phyloP scores from a whole-genome alignment of 495 filamentous ascomycete species.

The Aspergillus cristatus region DNA sequence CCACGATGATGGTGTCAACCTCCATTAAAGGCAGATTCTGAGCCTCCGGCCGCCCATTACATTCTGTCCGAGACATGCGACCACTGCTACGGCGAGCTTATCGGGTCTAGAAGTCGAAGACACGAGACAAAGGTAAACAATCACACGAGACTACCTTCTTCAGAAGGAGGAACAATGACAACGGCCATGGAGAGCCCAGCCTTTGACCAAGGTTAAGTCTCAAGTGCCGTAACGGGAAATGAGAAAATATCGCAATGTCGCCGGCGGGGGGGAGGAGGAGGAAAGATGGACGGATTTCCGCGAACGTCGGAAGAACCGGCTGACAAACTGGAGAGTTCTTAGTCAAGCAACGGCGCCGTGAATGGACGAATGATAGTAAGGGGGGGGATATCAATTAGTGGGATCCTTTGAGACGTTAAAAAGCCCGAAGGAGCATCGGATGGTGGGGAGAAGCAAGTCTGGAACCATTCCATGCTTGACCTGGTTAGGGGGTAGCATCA shows the following conservation, averaged over 20 bases:
- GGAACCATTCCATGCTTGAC: not conserved
- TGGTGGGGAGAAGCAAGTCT: too few species aligned
- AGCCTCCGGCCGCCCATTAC: conserved; percentile 21
- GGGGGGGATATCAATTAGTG: not conserved
- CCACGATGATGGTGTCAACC: conserved; percentile 39
- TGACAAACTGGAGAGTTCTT: conserved; percentile 15
- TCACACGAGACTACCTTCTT: conserved; percentile 11
- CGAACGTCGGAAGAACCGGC: conserved; percentile 9
- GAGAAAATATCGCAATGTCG: conserved; percentile 1
- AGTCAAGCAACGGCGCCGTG: not conserved
- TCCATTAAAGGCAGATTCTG: conserved; percentile 29
- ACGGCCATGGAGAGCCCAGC: conserved; percentile 15
- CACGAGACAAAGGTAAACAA: conserved; percentile 1
- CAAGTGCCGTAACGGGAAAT: conserved; percentile 11
- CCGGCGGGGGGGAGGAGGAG: conserved; percentile 10
- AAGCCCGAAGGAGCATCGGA: too few species aligned
- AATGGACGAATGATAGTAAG: conserved; percentile 4
- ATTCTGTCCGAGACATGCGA: conserved; percentile 25
- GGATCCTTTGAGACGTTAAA: too few species aligned
- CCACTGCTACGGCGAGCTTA: not conserved
- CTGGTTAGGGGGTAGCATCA: too few species aligned
- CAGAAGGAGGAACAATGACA: conserved; percentile 9
- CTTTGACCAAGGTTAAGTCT: too few species aligned
- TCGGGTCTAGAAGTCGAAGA: conserved; percentile 1
- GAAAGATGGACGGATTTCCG: conserved; percentile 7